Conservation (phyloP, 2,329 filamentous ascomycete species). For the Aspergillus fischeri region DNA sequence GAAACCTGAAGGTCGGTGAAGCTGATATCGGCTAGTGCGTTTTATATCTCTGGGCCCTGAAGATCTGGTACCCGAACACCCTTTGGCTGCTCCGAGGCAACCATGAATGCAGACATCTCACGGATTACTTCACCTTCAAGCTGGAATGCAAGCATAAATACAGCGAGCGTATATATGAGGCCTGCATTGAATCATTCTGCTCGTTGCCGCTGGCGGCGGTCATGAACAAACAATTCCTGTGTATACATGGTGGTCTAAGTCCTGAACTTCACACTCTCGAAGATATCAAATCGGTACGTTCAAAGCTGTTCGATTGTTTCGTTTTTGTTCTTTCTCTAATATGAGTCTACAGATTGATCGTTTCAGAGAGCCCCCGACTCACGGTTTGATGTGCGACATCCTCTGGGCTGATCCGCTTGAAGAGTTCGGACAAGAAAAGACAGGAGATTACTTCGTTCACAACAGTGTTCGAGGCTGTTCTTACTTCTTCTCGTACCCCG, state of each 20-base stretch:
- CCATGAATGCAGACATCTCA: constrained; percentile 97
- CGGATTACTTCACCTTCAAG: constrained; percentile 99
- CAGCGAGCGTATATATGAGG: constrained; percentile 91
- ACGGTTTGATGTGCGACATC: constrained; percentile 98
- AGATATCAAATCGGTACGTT: constrained; percentile 77
- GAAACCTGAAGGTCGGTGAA: background rate
- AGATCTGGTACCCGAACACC: constrained; percentile 98
- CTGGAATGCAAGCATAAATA: constrained; percentile 99
- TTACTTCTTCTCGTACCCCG: constrained; percentile 98
- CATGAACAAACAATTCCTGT: constrained; percentile 99
- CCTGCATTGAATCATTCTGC: constrained; percentile 98
- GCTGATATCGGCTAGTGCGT: constrained; percentile 61
- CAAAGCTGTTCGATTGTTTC: background rate
- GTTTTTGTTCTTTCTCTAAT: constrained; percentile 16
- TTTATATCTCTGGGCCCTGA: constrained; percentile 93
- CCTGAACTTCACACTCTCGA: constrained; percentile 95
- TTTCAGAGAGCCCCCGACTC: constrained; percentile 94
- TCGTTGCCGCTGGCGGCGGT: constrained; percentile 86
- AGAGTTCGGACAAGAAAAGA: constrained; percentile 98
- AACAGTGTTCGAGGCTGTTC: constrained; percentile 98
- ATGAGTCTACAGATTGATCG: constrained; percentile 70
- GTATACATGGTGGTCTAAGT: constrained; percentile 94
- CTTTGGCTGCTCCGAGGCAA: constrained; percentile 97
- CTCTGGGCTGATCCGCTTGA: constrained; percentile 97
- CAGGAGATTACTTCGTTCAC: constrained; percentile 93